phyloP scores from a whole-genome alignment of 495 filamentous ascomycete genomes.

The Trichoderma virens region DNA sequence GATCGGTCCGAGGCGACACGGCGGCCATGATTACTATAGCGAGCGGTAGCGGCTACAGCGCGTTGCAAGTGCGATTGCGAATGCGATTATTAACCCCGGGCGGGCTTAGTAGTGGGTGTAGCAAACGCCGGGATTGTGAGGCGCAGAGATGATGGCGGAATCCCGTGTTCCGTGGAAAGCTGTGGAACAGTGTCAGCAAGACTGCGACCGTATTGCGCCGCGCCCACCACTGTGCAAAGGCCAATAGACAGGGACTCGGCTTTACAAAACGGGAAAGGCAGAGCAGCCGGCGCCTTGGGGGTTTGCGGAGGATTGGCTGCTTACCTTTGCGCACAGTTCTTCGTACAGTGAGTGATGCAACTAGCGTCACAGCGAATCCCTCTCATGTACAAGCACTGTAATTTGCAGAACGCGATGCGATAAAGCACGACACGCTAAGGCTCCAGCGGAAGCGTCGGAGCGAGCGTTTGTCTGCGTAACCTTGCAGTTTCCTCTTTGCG shows the following conservation, averaged over 20 bases:
- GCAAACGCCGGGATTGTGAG: neutral
- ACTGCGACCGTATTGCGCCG: neutral
- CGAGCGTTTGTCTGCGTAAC: neutral
- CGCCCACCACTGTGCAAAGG: neutral
- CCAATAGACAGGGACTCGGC: neutral
- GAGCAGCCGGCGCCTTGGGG: too few relatives aligned
- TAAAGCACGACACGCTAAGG: neutral
- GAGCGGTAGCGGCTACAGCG: neutral
- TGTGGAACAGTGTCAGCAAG: neutral
- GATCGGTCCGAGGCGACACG: constrained; percentile 4
- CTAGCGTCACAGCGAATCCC: neutral
- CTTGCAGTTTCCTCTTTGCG: neutral
- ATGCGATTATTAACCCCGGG: constrained; percentile 3
- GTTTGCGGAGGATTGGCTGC: too few relatives aligned
- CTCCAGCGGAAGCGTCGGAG: neutral
- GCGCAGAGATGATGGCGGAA: neutral
- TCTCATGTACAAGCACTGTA: too few relatives aligned
- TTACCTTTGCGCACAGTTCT: neutral
- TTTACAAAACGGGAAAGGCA: neutral
- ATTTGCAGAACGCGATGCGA: neutral
- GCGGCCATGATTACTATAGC: constrained; percentile 4
- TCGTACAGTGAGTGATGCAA: neutral
- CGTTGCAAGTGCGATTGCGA: neutral
- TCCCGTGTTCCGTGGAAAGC: neutral
- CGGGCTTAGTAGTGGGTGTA: neutral